phyloP scores from a whole-genome alignment of 495 filamentous ascomycete genomes.

The Tuber melanosporum region DNA sequence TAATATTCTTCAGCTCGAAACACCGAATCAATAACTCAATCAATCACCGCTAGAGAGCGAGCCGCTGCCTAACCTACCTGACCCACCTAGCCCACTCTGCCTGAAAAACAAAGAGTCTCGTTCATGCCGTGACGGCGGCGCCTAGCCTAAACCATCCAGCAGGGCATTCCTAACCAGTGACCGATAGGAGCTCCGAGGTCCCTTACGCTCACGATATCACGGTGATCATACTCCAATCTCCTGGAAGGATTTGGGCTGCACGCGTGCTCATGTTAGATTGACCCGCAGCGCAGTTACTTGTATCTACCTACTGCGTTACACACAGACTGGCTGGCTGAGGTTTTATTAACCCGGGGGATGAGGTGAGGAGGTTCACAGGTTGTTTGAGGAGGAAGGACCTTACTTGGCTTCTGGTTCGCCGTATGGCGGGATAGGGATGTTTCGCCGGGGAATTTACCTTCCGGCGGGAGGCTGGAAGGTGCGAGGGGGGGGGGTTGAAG shows the following conservation, averaged over 20 bases:
- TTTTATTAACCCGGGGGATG: background rate
- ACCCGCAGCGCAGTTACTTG: too few relatives aligned
- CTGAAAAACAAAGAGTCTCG: background rate
- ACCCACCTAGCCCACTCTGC: too few relatives aligned
- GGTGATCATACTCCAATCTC: too few relatives aligned
- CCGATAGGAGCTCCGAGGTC: background rate
- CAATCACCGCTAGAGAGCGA: background rate
- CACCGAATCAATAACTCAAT: background rate
- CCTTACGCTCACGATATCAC: background rate
- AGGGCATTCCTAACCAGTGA: background rate
- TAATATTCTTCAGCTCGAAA: background rate
- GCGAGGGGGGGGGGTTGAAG: background rate
- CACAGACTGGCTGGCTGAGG: background rate
- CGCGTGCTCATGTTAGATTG: too few relatives aligned
- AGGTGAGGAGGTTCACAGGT: background rate
- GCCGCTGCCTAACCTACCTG: background rate
- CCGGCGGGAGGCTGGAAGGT: background rate
- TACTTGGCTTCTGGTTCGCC: background rate
- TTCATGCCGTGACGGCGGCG: background rate
- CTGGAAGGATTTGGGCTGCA: too few relatives aligned
- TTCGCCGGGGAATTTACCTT: background rate
- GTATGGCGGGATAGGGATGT: background rate
- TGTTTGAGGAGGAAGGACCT: background rate
- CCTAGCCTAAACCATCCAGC: background rate
- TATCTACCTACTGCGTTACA: background rate